Percentiles rank a stretch among this genome's conserved stretches.
Conservation (phyloP, 108 stramenopile genomes). For the Licmophora abbreviata region DNA sequence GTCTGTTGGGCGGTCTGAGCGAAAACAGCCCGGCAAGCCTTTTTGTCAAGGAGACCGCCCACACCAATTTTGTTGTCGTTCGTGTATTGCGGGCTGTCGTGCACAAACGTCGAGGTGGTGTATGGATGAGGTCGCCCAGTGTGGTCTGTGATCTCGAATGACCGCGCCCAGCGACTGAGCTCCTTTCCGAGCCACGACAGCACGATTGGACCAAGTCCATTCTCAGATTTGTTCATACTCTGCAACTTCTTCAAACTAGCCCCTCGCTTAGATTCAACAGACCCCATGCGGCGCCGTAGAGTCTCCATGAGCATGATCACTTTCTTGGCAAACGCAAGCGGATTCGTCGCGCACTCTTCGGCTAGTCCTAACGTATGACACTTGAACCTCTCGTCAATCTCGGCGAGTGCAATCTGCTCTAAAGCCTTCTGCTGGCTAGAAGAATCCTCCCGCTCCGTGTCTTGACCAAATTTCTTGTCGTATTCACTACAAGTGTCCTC, state of each 20-base stretch:
- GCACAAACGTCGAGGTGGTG: conserved; percentile 37
- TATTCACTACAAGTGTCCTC: too few species aligned
- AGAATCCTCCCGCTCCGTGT: not conserved
- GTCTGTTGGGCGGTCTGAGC: conserved; percentile 59
- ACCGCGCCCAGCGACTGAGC: conserved; percentile 19
- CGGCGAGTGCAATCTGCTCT: not conserved
- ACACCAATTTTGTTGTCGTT: conserved; percentile 22
- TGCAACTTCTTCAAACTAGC: conserved; percentile 3
- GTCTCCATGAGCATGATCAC: conserved; percentile 36
- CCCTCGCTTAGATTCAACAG: conserved; percentile 17
- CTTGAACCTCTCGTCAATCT: conserved; percentile 3
- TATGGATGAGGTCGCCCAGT: conserved; percentile 33
- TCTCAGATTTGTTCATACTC: conserved; percentile 27
- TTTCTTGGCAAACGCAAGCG: conserved; percentile 41
- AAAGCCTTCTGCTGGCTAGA: not conserved
- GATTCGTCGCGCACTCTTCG: conserved; percentile 22
- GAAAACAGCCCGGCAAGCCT: conserved; percentile 46
- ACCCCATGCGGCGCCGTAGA: conserved; percentile 32
- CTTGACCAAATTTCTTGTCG: not conserved
- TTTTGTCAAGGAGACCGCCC: conserved; percentile 55
- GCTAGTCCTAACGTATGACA: not conserved
- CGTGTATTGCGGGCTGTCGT: conserved; percentile 30
- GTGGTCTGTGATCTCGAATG: conserved; percentile 43
- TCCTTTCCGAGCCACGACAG: conserved; percentile 57
- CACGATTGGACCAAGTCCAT: conserved; percentile 61